Evolutionary conservation across 2,329 filamentous ascomycete genomes (phyloP).

Genomic region (Fusarium nygamai): DNA sequence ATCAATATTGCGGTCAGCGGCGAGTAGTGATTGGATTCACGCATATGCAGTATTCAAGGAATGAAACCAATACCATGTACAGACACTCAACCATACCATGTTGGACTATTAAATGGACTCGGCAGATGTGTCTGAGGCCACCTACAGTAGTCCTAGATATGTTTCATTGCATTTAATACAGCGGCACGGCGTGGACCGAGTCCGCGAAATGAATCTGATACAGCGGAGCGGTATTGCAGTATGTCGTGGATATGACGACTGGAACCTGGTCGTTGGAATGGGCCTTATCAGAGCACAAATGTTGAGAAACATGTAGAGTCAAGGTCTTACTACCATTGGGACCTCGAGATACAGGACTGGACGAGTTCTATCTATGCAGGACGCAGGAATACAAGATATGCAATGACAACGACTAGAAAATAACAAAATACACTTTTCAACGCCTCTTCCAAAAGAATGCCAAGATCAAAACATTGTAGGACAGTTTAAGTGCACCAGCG

Average conservation of each 20-base stretch:
- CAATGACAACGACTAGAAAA: fast-evolving
- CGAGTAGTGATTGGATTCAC: background rate
- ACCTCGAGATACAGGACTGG: background rate
- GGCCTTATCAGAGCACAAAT: background rate
- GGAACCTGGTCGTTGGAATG: background rate
- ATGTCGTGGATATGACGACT: background rate
- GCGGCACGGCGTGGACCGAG: background rate
- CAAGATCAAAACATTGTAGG: constrained; percentile 36
- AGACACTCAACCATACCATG: background rate
- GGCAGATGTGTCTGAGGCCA: background rate
- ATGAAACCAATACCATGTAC: background rate
- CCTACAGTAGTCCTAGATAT: background rate
- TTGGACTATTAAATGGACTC: background rate
- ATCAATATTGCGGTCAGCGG: background rate
- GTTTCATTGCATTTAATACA: background rate
- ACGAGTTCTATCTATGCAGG: background rate
- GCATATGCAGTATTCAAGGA: background rate
- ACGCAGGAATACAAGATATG: background rate
- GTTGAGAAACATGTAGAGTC: background rate
- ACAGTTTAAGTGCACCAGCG: constrained; percentile 30
- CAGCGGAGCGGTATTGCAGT: background rate
- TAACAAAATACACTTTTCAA: background rate
- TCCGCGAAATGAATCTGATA: background rate
- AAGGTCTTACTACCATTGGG: background rate
- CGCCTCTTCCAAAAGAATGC: constrained; percentile 36